Base-by-base conservation (phyloP, 2,329 filamentous ascomycete species). In the Fonsecaea erecta region DNA sequence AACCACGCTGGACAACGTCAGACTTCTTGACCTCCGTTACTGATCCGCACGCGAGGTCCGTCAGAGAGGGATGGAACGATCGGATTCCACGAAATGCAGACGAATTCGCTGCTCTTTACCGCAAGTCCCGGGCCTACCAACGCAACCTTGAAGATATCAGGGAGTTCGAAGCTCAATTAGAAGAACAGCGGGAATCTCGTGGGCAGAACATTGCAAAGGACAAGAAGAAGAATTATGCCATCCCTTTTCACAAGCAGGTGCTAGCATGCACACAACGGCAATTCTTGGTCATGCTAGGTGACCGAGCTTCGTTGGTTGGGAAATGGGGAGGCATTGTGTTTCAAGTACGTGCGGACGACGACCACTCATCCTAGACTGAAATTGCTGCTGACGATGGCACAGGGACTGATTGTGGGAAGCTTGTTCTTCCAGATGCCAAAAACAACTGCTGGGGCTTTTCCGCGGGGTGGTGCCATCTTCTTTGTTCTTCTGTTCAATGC, bases 1-100 rank as follows among this genome's bases (percentile, higher is more conserved):
- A 90, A 0, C 83, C 86, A 24, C 84, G 90, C 14, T 86, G 88
- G 83, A 92, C 89, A 0, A 88, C 88, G 0, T 87, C 87, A 3
- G 91, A 94, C 74, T 94, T 93, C 76, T 77, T 93, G 35, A 93
- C 90, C 0, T 91, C 89, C 1, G 88, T 93, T 72, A 92, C 63
- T 8, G 64, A 66, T 46, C 79, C 83, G 1, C 80, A 86, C 61
- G 87, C 88, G 65, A 80, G 88, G 34, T 78, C 84, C 34, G 74
- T 87, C 18, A 82, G 81, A 46, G 74, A 82, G 16, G 86, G 85
- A 1, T 88, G 81, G 75, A 84, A 88, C 72, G 74, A 86, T 68
- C 81, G 81, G 3, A 82, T 85, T 30, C 86, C 86, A 0, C 78
- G 83, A 16, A 84, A 82, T 0, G 77, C 83, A 5, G 81, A 82